Evolutionary conservation across 2,329 filamentous ascomycete genomes (phyloP), one percentile per base, ranked within the genome.

Genomic region (Aspergillus sp.): DNA sequence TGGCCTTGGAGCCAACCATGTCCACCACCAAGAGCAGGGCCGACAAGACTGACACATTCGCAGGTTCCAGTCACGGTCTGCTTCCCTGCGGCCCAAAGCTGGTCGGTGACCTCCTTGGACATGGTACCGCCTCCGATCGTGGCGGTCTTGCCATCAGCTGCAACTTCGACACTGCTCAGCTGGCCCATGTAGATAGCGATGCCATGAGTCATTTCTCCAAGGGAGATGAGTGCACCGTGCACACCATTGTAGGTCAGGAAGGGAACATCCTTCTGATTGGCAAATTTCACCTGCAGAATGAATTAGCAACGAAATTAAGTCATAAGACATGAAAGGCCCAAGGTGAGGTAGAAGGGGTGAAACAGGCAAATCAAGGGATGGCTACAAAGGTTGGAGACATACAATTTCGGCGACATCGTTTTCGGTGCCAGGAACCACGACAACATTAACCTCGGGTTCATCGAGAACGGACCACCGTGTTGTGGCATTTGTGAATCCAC

Each of bases 1-100:
- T 76, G 78, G 1, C 85, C 83, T 67, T 85, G 81, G 5, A 84
- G 78, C 73, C 78, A 79, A 32, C 85, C 84, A 69, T 85, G 81
- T 4, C 86, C 85, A 57, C 86, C 86, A 2, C 86, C 85, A 0
- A 88, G 79, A 0, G 76, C 82, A 0, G 82, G 83, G 0, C 80
- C 82, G 1, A 82, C 63, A 43, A 76, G 67, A 55, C 81, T 77
- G 28, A 80, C 78, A 62, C 83, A 85, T 70, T 84, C 82, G 65
- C 84, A 86, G 8, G 76, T 79, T 39, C 82, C 82, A 9, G 80
- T 82, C 1, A 82, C 81, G 73, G 61, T 82, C 68, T 84, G 81
- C 67, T 84, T 84, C 25, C 80, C 81, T 0, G 75, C 78, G 0
- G 68, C 76, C 82, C 82, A 85, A 3, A 86, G 78, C 1, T 72